phyloP scores from a whole-genome alignment of 441 rosid genomes.

The Populus hybrid region DNA sequence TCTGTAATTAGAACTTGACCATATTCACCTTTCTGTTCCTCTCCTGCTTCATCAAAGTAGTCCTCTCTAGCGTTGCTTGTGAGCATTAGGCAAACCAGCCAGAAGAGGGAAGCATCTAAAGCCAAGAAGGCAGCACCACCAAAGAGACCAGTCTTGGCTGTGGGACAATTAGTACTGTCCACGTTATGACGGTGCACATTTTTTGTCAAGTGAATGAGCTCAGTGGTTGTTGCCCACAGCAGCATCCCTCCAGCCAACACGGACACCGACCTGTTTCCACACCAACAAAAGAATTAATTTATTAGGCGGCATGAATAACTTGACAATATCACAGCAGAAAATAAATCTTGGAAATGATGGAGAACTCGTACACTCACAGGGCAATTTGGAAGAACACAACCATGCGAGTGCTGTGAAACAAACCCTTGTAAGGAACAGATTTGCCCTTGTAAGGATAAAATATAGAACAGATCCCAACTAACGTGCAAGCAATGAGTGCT shows the following conservation, averaged over 20 bases:
- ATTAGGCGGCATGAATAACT: background rate
- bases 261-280: slow-evolving; percentile 38
- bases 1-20: slow-evolving; percentile 12
- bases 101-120: slow-evolving; percentile 68
- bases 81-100: slow-evolving; percentile 71
- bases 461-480: slow-evolving; percentile 50
- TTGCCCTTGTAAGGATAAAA: slow-evolving; percentile 71
- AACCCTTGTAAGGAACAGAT: slow-evolving; percentile 52
- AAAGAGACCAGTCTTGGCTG: slow-evolving; percentile 76
- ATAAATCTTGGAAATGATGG: background rate
- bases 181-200: slow-evolving; percentile 40
- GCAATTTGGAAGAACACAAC: slow-evolving; percentile 67
- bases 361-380: slow-evolving; percentile 38
- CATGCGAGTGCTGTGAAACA: slow-evolving; percentile 55
- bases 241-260: slow-evolving; percentile 53
- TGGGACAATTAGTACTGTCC: slow-evolving; percentile 43
- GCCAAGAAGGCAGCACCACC: slow-evolving; percentile 81
- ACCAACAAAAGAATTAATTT: background rate
- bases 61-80: slow-evolving; percentile 74
- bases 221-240: slow-evolving; percentile 68
- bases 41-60: slow-evolving; percentile 53
- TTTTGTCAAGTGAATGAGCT: slow-evolving; percentile 56
- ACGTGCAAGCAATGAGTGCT: slow-evolving; percentile 44
- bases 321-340: background rate
- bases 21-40: slow-evolving; percentile 9